These are phyloP conservation scores for Cystobasidium tubakii DNA, from an alignment of 768 basidiomycete species.

Conservation along the genomic window DNA sequence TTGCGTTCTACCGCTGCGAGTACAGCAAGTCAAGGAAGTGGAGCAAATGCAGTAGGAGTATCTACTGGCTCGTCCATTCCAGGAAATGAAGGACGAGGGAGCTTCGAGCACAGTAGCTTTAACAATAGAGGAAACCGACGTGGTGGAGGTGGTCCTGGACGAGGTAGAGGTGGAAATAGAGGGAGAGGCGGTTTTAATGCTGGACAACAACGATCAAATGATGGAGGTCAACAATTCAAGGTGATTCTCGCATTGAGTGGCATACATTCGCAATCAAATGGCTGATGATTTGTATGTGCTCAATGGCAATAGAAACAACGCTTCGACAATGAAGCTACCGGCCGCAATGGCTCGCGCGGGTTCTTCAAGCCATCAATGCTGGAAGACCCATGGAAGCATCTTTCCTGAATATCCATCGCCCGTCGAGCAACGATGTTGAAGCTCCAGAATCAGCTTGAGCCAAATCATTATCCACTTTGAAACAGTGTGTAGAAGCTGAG, in stretches of 20 bases:
- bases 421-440: too few species aligned
- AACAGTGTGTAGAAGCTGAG: too few species aligned
- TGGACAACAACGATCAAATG: neutral
- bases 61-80: neutral
- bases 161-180: conserved; percentile 21
- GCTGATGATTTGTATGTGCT: too few species aligned
- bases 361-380: conserved; percentile 34
- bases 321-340: neutral
- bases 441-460: too few species aligned
- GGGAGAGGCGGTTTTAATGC: neutral
- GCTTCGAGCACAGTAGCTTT: neutral
- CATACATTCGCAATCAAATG: too few species aligned
- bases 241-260: neutral
- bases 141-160: neutral
- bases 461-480: too few species aligned
- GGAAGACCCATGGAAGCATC: conserved; percentile 31
- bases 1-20: neutral
- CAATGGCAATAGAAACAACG: neutral
- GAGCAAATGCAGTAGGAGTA: neutral
- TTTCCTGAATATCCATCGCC: conserved; percentile 9
- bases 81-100: neutral
- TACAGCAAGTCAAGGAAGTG: neutral
- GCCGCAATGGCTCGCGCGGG: neutral
- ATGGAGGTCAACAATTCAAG: neutral
- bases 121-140: neutral